Evolutionary conservation across 352 stramenopile species (phyloP), one percentile per base, ranked within the genome.

Genomic region (Phytopythium oedochilum): DNA sequence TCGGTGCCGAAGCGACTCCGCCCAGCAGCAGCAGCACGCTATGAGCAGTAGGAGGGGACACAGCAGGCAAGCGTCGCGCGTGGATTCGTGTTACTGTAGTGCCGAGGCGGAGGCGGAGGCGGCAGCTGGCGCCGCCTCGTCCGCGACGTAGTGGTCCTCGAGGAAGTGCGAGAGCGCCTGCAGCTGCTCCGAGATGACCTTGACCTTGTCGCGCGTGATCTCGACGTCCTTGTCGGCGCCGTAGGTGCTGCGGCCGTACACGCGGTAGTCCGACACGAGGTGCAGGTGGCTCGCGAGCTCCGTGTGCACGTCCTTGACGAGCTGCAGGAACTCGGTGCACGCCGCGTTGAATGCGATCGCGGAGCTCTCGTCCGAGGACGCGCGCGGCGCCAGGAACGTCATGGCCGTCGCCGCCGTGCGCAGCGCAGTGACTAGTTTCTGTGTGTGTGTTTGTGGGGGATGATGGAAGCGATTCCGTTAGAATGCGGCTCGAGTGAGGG

Each of bases 241-340:
- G 61, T 94, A 94, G 46, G 82, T 88, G 64, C 82, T 92, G 56
- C 84, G 82, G 26, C 77, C 80, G 59, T 86, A 94, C 14, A 71
- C 86, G 49, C 84, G 84, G 61, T 94, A 94, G 66, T 94, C 80
- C 47, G 80, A 86, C 31, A 94, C 84, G 18, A 94, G 60, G 66
- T 94, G 84, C 57, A 92, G 88, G 62, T 94, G 81, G 63, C 74
- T 77, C 17, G 82, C 84, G 20, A 94, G 70, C 57, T 94, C 84
- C 8, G 75, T 73, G 70, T 94, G 84, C 57, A 94, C 88, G 60
- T 91, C 80, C 53, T 86, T 79, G n/a, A 94, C 74, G 43, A 92
- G 75, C 69, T 92, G 84, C 54, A 94, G 64, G 63, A 94, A 94
- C 59, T 92, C 82, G 40, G 78, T 90, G 57, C 82, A 88, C 22